A percentile compares a stretch with the other conserved stretches of the same genome.
Conservation (phyloP, 1,139 yeast species). For the Yamadazyma mexicana region DNA sequence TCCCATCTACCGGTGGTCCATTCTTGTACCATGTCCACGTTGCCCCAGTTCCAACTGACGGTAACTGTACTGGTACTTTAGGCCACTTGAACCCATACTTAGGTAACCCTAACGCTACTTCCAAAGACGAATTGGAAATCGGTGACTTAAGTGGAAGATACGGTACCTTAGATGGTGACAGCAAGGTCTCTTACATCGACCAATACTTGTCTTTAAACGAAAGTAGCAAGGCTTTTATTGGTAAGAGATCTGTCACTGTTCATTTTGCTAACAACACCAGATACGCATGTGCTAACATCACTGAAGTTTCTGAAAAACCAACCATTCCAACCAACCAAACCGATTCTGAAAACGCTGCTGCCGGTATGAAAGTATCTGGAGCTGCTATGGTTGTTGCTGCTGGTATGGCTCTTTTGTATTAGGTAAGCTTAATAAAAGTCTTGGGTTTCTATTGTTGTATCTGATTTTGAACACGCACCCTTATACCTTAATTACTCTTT, state of each 20-base stretch:
- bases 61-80: slow-evolving; percentile 40
- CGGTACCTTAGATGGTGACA: slow-evolving; percentile 30
- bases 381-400: slow-evolving; percentile 5
- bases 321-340: slow-evolving; percentile 3
- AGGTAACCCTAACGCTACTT: slow-evolving; percentile 30
- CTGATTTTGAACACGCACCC: too few species aligned
- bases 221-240: slow-evolving; percentile 33
- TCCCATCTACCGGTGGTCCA: slow-evolving; percentile 41
- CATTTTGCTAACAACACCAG: slow-evolving; percentile 35
- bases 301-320: slow-evolving; percentile 13
- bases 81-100: slow-evolving; percentile 42
- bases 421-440: not conserved
- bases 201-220: slow-evolving; percentile 40
- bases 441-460: not conserved
- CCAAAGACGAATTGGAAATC: slow-evolving; percentile 29
- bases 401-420: slow-evolving; percentile 5
- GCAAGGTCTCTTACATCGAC: slow-evolving; percentile 31
- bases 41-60: slow-evolving; percentile 37
- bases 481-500: too few species aligned
- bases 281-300: slow-evolving; percentile 44
- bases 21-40: slow-evolving; percentile 45
- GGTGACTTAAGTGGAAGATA: slow-evolving; percentile 48
- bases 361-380: not conserved
- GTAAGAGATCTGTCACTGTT: slow-evolving; percentile 39
- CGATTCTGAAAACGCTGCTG: slow-evolving; percentile 3